Evolutionary conservation across 805 yeast genomes (phyloP).

Genomic region (Sugiyamaella marilandica): DNA sequence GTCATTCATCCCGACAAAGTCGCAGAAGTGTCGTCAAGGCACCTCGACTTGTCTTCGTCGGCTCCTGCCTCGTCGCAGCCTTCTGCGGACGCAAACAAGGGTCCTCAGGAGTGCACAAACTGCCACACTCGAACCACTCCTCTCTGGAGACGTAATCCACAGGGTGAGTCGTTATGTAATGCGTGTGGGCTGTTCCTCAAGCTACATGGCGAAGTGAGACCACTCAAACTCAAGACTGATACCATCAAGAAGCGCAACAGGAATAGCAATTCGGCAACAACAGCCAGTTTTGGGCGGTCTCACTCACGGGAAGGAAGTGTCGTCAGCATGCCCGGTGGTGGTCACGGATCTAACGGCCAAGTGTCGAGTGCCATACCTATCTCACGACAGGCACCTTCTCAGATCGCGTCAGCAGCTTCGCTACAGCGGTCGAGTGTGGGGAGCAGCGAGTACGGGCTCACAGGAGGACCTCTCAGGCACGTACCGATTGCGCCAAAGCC

Average conservation of each 20-base stretch:
- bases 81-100: neutral
- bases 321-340: neutral
- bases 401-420: slow-evolving; percentile 2
- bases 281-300: slow-evolving; percentile 4
- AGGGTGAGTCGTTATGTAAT: slow-evolving; percentile 91
- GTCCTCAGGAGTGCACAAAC: slow-evolving; percentile 57
- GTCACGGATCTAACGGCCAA: neutral
- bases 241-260: slow-evolving; percentile 91
- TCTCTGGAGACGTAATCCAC: slow-evolving; percentile 89
- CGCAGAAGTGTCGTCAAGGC: neutral
- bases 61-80: slow-evolving; percentile 2
- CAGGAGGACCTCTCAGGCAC: slow-evolving; percentile 1
- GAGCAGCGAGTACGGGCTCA: neutral
- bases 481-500: slow-evolving; percentile 26
- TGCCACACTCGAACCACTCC: slow-evolving; percentile 94
- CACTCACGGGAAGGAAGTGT: slow-evolving; percentile 12
- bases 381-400: slow-evolving; percentile 2
- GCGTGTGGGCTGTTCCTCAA: slow-evolving; percentile 94
- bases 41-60: slow-evolving; percentile 1
- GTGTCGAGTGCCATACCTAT: slow-evolving; percentile 6
- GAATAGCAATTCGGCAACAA: neutral
- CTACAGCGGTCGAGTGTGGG: slow-evolving; percentile 2
- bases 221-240: slow-evolving; percentile 88
- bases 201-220: slow-evolving; percentile 92
- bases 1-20: neutral